Base-by-base conservation (phyloP, 2,329 filamentous ascomycete genomes). In the Fusarium sp. region DNA sequence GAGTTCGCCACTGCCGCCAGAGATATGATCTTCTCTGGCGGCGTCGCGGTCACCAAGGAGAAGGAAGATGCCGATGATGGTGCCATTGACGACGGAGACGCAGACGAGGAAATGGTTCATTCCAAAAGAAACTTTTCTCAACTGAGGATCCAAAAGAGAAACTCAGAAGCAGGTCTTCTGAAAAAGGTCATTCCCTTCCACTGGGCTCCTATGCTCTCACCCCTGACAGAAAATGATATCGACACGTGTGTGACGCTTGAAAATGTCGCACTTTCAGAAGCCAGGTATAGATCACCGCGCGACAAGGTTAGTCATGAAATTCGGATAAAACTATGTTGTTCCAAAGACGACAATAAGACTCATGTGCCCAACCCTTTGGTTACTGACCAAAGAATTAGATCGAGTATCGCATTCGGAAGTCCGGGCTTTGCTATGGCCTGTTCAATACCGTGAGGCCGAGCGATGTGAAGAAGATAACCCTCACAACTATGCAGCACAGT, bases 381-480 rank as follows among this genome's bases (percentile, higher is more conserved):
- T 40, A 30, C 43, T 48, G 45, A 62, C 55, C 57, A 28, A 58
- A 38, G 21, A 11, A 23, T 5, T n/a, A 77, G 75, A 69, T 77
- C 42, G 75, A 77, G 54, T 76, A 76, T 58, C 74, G 74, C 21
- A 71, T 76, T 43, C 62, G 71, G 21, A 77, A 72, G 58, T 76
- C 74, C 15, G 73, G 94, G 74, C 85, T 97, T 55, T 91, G 88
- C 76, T 83, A 94, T 51, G 94, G 94, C 26, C 80, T 97, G 55
- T 97, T 95, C 81, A 91, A 91, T 67, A 90, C 88, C 15, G 83
- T 87, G 15, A 76, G 81, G 21, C 80, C 84, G 12, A 76, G 76
- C 42, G 82, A 83, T 40, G 74, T 77, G 19, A 75, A 83, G 73
- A 76, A 84, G 73, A 80, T 84, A 74, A 73, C 81, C 69, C 78